Evolutionary conservation across 768 basidiomycete genomes (phyloP), one percentile per base, ranked within the genome.

Genomic region (Bullera alba): DNA sequence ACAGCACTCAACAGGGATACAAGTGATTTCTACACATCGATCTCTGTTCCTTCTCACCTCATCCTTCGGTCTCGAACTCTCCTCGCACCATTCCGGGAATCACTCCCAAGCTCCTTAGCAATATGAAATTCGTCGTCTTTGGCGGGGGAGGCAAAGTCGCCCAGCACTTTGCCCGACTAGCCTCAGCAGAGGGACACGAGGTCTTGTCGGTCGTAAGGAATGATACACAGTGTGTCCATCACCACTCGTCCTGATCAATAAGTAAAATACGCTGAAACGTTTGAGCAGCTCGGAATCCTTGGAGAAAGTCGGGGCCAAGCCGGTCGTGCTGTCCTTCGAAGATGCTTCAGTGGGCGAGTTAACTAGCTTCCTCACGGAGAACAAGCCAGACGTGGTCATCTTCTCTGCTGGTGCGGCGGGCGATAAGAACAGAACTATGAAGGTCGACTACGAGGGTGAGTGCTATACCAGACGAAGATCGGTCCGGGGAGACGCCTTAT

Each of bases 361-460:
- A 56, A 74, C 76, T 2, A 54, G 72, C 1, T 73, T 74, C 0
- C 81, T 85, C 60, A 44, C 64, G 15, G 65, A 56, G 2, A 57
- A 50, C 16, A 46, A 56, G 10, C 69, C 67, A 4, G 59, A 76
- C 36, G 57, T 65, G 17, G 75, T 79, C 16, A 58, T 76, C 45
- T 78, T 75, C 55, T 56, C 74, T 16, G 77, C 77, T 0, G 77
- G 77, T 8, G 79, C 83, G 0, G 82, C 82, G 0, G 80, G 80
- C 0, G 78, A 78, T 0, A 38, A 48, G 21, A 67, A 70, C 43
- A 27, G 75, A 34, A 83, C 80, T 2, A 78, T 77, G 62, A 75
- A 73, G 25, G 82, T 84, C 5, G 76, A 77, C 57, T 80, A 79
- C 56, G 79, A 82, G 42, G 83, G 82, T 7, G 82, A 82, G 0